Percentiles rank a stretch among this genome's conserved stretches.
phyloP scores from a whole-genome alignment of 2,329 filamentous ascomycete genomes.

The Achaetomium macrosporum region DNA sequence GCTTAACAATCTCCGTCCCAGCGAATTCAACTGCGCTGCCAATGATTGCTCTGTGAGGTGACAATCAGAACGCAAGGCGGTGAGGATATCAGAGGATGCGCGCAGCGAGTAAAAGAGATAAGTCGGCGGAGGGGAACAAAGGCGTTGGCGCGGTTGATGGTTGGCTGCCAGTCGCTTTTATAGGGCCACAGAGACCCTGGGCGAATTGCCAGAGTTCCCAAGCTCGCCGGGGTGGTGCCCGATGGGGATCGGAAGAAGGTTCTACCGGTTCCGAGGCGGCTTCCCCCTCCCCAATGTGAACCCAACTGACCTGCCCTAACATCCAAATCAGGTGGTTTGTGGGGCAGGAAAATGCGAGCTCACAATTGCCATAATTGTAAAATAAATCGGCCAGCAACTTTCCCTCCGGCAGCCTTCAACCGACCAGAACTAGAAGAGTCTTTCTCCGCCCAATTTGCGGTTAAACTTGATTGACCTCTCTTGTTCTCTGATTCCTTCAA shows the following conservation, averaged over 20 bases:
- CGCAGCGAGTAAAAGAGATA: no score
- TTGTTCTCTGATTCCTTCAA: conserved; percentile 53
- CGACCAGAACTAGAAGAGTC: conserved; percentile 81
- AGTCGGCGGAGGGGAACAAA: conserved; percentile 9
- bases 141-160: conserved; percentile 18
- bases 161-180: conserved; percentile 19
- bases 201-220: no score
- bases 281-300: no score
- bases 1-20: no score
- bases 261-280: conserved; percentile 8
- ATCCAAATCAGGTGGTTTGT: conserved; percentile 21
- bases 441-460: conserved; percentile 97
- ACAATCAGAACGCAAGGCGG: no score
- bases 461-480: conserved; percentile 99
- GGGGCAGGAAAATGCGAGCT: conserved; percentile 21
- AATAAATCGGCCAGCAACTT: conserved; percentile 25
- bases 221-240: not conserved
- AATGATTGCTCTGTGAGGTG: no score
- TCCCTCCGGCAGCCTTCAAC: conserved; percentile 27
- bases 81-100: no score
- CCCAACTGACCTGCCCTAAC: conserved; percentile 23
- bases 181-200: no score
- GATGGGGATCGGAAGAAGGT: conserved; percentile 4
- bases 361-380: conserved; percentile 25
- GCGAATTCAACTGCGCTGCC: no score